Base-by-base conservation (phyloP, 1,139 yeast species). In the Candida sojae region DNA sequence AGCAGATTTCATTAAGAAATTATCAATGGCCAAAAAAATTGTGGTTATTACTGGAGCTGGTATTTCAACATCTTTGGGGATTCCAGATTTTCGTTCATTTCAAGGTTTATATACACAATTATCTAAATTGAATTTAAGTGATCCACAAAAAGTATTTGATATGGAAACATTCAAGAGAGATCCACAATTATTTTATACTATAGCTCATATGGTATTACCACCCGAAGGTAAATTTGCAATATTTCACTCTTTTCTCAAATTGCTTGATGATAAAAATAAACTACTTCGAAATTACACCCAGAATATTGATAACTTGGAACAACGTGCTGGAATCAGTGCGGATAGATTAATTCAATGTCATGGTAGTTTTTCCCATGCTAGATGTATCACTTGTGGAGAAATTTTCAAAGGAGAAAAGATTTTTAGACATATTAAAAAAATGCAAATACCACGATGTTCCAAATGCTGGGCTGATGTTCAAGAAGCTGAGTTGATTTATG, bases 41-140 rank as follows among this genome's bases (percentile, higher is more conserved):
- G 62, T 92, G 52, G 93, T 92, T 1, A 69, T 92, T 26, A 90
- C 97, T 0, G 98, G 98, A 5, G 98, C 98, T 0, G 98, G 98
- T 26, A 90, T 92, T 42, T 88, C 96, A 23, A 91, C 97, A 4
- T 82, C 90, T 9, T 69, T 90, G 49, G 97, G 97, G 1, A 91
- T 91, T 48, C 97, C 97, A 0, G 98, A 92, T 67, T 92, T 92
- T 68, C 79, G 98, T 59, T 90, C 97, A 1, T 83, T 89, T 6
- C 77, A 86, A 52, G 98, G 98, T 41, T 80, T 92, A 51, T 92
- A 92, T 64, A 76, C 88, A 1, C 80, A 80, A 57, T 79, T 92
- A 50, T 76, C 79, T 48, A 77, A 82, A 57, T 62, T 88, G 46
- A 96, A 96, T 0, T 70, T 91, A 26, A 80, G 80, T 44, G 97